phyloP scores from a whole-genome alignment of 176 grass and related monocot genomes.

The Triticum urartu region DNA sequence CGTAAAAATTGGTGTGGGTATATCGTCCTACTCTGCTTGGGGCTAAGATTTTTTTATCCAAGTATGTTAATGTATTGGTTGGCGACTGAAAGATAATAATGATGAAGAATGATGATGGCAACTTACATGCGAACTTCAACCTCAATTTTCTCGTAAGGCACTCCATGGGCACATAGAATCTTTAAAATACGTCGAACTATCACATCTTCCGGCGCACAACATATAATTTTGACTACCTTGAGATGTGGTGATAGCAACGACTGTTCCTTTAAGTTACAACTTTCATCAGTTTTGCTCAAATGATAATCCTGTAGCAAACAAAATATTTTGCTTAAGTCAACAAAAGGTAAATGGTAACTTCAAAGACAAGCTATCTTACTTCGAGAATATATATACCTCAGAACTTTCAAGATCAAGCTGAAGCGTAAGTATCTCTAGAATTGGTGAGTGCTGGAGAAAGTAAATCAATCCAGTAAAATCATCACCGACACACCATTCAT shows the following conservation, averaged over 20 bases:
- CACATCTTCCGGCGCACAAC: neutral
- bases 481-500: neutral
- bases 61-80: neutral
- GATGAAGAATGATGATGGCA: neutral
- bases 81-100: neutral
- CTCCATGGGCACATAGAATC: neutral
- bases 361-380: neutral
- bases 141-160: neutral
- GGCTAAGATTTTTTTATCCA: neutral
- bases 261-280: neutral
- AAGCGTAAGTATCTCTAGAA: neutral
- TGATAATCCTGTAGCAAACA: neutral
- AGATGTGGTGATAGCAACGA: neutral
- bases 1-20: neutral
- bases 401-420: neutral
- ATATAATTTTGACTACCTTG: neutral
- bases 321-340: neutral
- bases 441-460: neutral
- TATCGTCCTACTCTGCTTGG: neutral
- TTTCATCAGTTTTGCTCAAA: neutral
- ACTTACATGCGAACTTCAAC: neutral
- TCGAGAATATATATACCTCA: neutral
- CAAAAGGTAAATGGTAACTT: neutral
- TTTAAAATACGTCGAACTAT: neutral
- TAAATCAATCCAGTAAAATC: neutral